phyloP scores from a whole-genome alignment of 345 rosid genomes.

The Arabidopsis thaliana region TAIR10.1 NC_003074.8:8254501-8255000 shows the following conservation, averaged over 20 bases:
- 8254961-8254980: slow-evolving; percentile 39
- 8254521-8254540: slow-evolving; percentile 37
- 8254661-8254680: slow-evolving; percentile 2
- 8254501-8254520: slow-evolving; percentile 19
- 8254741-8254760: slow-evolving; percentile 25
- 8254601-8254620: slow-evolving; percentile 5
- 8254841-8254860: slow-evolving; percentile 26
- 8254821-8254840: slow-evolving; percentile 20
- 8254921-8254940: slow-evolving; percentile 13
- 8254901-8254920: slow-evolving; percentile 35
- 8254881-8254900: slow-evolving; percentile 14
- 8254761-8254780: slow-evolving; percentile 16
- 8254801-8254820: slow-evolving; percentile 20
- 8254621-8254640: slow-evolving; percentile 47
- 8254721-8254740: slow-evolving; percentile 1
- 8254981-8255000: slow-evolving; percentile 51
- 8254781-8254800: slow-evolving; percentile 41
- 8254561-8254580: slow-evolving; percentile 39
- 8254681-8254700: slow-evolving; percentile 41
- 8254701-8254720: slow-evolving; percentile 27
- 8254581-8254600: slow-evolving; percentile 31
- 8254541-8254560: slow-evolving; percentile 50
- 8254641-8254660: slow-evolving; percentile 44
- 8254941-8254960: background rate
- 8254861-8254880: background rate